Percentiles rank a stretch among this genome's conserved stretches.
phyloP scores from a whole-genome alignment of 768 basidiomycete species.

The Trametes elegans region DNA sequence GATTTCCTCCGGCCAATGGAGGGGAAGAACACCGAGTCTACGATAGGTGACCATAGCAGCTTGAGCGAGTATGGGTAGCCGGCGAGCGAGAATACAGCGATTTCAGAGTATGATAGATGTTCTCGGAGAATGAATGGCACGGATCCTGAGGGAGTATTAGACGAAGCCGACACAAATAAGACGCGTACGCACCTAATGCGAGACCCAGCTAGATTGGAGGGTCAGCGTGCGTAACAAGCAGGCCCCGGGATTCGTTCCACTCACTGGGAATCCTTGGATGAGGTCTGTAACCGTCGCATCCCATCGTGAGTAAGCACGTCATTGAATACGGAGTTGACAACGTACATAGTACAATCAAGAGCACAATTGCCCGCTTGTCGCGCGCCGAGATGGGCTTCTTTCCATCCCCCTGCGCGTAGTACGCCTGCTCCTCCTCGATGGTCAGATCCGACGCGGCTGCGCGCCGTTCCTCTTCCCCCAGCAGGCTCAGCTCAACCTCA shows the following conservation, averaged over 20 bases:
- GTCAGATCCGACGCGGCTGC: constrained; percentile 45
- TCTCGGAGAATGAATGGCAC: constrained; percentile 95
- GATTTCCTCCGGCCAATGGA: constrained; percentile 92
- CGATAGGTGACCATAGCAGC: constrained; percentile 94
- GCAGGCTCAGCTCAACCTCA: constrained; percentile 59
- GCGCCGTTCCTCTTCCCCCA: constrained; percentile 54
- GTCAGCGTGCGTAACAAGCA: not conserved
- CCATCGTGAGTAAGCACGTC: not conserved
- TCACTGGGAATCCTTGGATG: constrained; percentile 40
- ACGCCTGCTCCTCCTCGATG: constrained; percentile 34
- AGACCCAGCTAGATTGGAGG: constrained; percentile 63
- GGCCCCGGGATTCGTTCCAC: not conserved
- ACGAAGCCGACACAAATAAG: constrained; percentile 3
- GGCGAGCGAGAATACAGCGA: constrained; percentile 90
- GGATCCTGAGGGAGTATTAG: constrained; percentile 56
- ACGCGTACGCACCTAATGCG: constrained; percentile 62
- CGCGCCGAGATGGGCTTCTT: constrained; percentile 60
- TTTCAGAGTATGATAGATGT: constrained; percentile 94
- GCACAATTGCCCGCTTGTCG: constrained; percentile 81
- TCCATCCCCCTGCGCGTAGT: constrained; percentile 31
- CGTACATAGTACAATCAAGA: constrained; percentile 88
- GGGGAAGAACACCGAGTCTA: constrained; percentile 84
- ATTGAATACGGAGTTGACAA: constrained; percentile 12
- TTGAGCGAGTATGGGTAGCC: constrained; percentile 97
- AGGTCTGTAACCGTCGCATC: constrained; percentile 44